These are phyloP conservation scores for Paratrypanosoma confusum DNA, from an alignment of 208 protist species.

Conservation along the genomic window DNA sequence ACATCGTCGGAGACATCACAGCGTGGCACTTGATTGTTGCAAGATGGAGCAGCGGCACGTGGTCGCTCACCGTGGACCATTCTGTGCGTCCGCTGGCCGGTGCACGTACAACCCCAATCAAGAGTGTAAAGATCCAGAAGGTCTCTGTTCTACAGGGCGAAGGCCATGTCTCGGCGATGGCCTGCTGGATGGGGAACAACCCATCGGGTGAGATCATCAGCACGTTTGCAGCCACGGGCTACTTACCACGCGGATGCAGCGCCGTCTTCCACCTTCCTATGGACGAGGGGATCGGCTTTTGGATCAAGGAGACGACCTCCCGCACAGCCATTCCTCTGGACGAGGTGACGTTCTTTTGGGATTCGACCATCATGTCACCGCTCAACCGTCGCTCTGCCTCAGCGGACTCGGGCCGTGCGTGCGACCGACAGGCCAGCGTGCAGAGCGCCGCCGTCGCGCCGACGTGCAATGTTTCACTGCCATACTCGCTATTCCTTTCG, in stretches of 20 bases:
- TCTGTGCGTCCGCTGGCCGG: slow-evolving; percentile 44
- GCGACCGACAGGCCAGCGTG: too few relatives aligned
- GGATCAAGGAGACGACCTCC: slow-evolving; percentile 68
- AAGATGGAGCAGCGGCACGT: slow-evolving; percentile 51
- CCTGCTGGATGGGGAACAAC: too few relatives aligned
- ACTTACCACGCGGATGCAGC: too few relatives aligned
- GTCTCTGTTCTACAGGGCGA: too few relatives aligned
- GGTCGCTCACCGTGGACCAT: slow-evolving; percentile 50
- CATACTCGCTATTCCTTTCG: too few relatives aligned
- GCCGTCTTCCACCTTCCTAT: slow-evolving; percentile 58
- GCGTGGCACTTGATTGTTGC: slow-evolving; percentile 58
- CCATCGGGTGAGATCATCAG: too few relatives aligned
- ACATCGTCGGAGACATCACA: slow-evolving; percentile 23
- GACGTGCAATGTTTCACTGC: too few relatives aligned
- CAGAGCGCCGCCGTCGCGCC: too few relatives aligned
- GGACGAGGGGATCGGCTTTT: slow-evolving; percentile 75
- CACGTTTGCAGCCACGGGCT: too few relatives aligned
- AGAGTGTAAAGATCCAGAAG: slow-evolving; percentile 28
- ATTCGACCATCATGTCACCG: slow-evolving; percentile 29
- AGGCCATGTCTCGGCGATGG: too few relatives aligned
- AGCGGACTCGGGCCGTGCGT: too few relatives aligned
- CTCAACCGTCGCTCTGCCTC: too few relatives aligned
- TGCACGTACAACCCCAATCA: slow-evolving; percentile 26
- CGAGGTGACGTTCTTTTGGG: slow-evolving; percentile 41
- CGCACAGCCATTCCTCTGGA: slow-evolving; percentile 25